Evolutionary conservation across 1,139 yeast genomes (phyloP), one percentile per base, ranked within the genome.

Genomic region (Pichia kudriavzevii): DNA sequence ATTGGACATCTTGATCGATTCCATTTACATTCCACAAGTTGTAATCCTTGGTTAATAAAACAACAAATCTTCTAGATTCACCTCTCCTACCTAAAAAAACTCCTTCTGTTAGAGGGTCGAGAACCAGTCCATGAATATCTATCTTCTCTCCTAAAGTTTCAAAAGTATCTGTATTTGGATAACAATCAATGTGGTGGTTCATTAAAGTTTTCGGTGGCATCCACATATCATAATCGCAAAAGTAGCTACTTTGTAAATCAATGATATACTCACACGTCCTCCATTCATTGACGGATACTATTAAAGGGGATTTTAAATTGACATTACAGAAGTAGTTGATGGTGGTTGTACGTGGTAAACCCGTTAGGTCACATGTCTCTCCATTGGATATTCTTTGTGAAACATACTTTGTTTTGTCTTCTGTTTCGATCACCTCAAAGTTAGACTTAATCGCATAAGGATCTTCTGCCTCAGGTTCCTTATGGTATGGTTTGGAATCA

Each of bases 301-400:
- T 57, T 4, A 46, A 42, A 0, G 63, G 54, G 11, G 47, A 54
- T 7, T 45, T 42, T 2, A 55, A 48, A 2, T 53, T 49, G 1
- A 70, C 66, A 44, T 76, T 78, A 56, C 97, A 88, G 23, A 68
- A 63, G 52, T 79, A 85, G 33, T 73, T 72, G 4, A 88, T 60
- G 36, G 79, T 83, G 1, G 77, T 63, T 1, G 68, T 58, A 41
- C 96, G 66, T 4, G 78, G 79, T 26, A 63, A 59, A 1, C 70
- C 69, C 0, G 93, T 83, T 32, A 81, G 51, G 50, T 83, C 94
- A 59, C 97, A 88, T 1, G 67, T 47, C 4, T 75, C 72, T 2
- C 97, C 97, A 39, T 66, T 60, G 1, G 58, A 62, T 11, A 81
- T 57, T 2, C 61, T 58, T 42, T 81, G 85, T 34, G 69, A 64